Evolutionary conservation across 805 yeast species (phyloP), one percentile per base, ranked within the genome.

Genomic region (Yamadazyma paraphyllophila): DNA sequence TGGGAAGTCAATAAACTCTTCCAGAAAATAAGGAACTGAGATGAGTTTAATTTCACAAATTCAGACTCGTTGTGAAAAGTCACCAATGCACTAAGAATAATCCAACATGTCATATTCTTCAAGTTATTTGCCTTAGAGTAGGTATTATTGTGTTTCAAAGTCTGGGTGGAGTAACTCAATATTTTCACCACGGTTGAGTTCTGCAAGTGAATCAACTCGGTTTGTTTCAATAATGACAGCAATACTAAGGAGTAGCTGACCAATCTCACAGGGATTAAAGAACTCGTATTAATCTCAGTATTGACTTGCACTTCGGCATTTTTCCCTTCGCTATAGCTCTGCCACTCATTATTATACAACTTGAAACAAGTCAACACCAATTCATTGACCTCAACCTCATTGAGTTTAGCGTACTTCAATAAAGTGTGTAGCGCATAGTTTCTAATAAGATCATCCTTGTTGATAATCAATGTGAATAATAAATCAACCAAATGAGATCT

Each of bases 131-230:
- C 49, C 6, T 55, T 55, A 10, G 51, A 45, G 24, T 54, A 58
- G 27, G 53, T 44, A 29, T 56, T 59, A 47, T 56, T 67, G 45
- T 70, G 73, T 52, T 72, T 72, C 53, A 72, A 61, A 43, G 61
- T 67, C 44, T 72, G 77, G 8, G 77, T 72, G 51, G 76, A 72
- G 46, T 69, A 71, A 65, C 76, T 70, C 48, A 72, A 56, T 9
- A 71, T 58, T 44, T 69, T 69, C 15, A 71, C 70, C 15, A 71
- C 59, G 2, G 71, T 67, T 6, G 76, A 58, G 42, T 69, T 69
- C 47, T 70, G 75, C 5, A 72, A 53, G 12, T 62, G 47, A 1
- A 62, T 57, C 8, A 65, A 55, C 15, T 67, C 65, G 1, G 75
- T 62, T 36, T 66, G 69, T 44, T 61, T 67, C 14, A 72, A 56